Conservation (phyloP, 805 yeast species). For the Pichia heedii region DNA sequence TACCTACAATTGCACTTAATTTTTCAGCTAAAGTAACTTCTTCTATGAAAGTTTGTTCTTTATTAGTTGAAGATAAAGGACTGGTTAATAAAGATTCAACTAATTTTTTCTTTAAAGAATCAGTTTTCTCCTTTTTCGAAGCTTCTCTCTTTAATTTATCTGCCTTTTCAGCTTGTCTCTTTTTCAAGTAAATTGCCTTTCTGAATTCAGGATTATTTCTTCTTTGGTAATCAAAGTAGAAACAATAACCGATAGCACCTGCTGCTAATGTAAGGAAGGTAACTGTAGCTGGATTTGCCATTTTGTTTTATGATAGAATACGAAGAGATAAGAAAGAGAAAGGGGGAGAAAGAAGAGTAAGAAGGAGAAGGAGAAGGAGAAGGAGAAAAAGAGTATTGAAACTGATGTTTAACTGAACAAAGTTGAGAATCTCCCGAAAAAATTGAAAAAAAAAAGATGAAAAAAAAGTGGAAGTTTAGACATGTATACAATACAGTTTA, state of each 20-base stretch:
- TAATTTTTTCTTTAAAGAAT: conserved; percentile 52
- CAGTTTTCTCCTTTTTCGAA: conserved; percentile 51
- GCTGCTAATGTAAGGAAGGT: conserved; percentile 29
- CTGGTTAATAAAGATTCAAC: conserved; percentile 53
- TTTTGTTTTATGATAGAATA: background rate
- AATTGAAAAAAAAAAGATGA: too few relatives aligned
- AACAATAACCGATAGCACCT: conserved; percentile 62
- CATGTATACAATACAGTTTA: too few relatives aligned
- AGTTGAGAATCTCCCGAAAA: too few relatives aligned
- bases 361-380: background rate
- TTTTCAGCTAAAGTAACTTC: conserved; percentile 85
- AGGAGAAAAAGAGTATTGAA: background rate
- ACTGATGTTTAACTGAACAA: too few relatives aligned
- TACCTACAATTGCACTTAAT: conserved; percentile 54
- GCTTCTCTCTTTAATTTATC: conserved; percentile 46
- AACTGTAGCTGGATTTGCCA: conserved; percentile 11
- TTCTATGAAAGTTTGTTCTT: conserved; percentile 71
- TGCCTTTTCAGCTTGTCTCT: conserved; percentile 50
- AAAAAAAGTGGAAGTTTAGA: too few relatives aligned
- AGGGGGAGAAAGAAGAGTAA: too few relatives aligned
- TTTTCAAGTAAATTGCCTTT: conserved; percentile 55
- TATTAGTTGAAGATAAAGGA: conserved; percentile 58
- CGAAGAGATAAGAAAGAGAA: too few relatives aligned
- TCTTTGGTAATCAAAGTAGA: conserved; percentile 88
- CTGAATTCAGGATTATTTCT: conserved; percentile 79